A percentile compares a stretch with the other conserved stretches of the same genome.
Evolutionary conservation across 2,329 filamentous ascomycete genomes (phyloP).

Genomic region (Colletotrichum sp.): DNA sequence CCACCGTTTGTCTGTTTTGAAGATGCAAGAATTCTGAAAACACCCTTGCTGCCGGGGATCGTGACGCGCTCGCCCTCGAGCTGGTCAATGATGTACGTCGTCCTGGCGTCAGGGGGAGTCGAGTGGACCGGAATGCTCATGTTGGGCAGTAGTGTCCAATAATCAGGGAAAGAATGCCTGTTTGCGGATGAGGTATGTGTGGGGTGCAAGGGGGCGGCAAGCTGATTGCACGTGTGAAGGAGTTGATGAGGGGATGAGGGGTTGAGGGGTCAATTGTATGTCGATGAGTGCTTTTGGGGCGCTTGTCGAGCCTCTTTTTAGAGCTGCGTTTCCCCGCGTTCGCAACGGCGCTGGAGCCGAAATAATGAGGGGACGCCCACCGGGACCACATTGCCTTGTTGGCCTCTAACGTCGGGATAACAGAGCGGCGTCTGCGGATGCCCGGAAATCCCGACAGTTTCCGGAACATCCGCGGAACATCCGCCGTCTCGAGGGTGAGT

Average conservation of each 20-base stretch:
- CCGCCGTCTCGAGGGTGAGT: not conserved
- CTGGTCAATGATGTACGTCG: constrained; percentile 51
- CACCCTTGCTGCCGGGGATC: constrained; percentile 57
- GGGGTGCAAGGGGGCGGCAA: not conserved
- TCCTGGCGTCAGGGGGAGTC: constrained; percentile 40
- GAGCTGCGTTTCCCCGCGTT: not conserved
- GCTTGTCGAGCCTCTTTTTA: constrained; percentile 7
- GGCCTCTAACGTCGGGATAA: not conserved
- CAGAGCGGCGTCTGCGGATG: not conserved
- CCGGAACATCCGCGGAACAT: not conserved
- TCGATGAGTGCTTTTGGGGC: not conserved
- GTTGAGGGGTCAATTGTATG: not conserved
- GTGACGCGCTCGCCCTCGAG: constrained; percentile 56
- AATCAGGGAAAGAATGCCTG: not conserved
- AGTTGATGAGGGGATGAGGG: not conserved
- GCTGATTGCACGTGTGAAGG: not conserved
- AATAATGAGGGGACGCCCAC: not conserved
- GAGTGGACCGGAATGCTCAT: constrained; percentile 37
- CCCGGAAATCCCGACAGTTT: not conserved
- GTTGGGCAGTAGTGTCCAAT: not conserved
- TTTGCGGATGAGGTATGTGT: not conserved
- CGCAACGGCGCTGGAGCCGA: not conserved
- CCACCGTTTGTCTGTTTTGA: constrained; percentile 55
- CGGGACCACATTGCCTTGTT: not conserved
- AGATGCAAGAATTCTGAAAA: constrained; percentile 55